Evolutionary conservation across 371 early-diverging fungal genomes (phyloP).

Genomic region (Mortierella sp.): DNA sequence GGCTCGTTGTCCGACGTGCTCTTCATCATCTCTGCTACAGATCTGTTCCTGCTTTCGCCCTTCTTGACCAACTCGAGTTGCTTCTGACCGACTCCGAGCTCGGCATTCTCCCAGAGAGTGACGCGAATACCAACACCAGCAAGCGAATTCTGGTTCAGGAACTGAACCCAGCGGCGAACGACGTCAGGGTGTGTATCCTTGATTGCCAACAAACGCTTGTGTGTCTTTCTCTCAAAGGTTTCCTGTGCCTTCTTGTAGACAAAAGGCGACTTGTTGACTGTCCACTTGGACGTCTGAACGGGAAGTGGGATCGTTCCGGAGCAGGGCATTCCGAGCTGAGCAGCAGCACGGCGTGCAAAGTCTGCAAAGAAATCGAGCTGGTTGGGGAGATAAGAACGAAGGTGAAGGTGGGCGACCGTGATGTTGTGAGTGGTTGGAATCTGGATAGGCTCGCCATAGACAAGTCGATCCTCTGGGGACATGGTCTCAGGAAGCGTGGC

Average conservation of each 20-base stretch:
- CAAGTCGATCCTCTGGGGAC: constrained; percentile 47
- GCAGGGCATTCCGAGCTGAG: constrained; percentile 80
- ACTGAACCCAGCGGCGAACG: constrained; percentile 80
- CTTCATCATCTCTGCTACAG: constrained; percentile 32
- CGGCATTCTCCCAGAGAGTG: constrained; percentile 75
- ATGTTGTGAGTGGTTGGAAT: constrained; percentile 70
- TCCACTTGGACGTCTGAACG: constrained; percentile 87
- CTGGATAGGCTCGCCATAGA: constrained; percentile 55
- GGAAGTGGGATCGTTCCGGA: constrained; percentile 80
- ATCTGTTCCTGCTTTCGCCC: constrained; percentile 51
- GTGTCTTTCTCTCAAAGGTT: constrained; percentile 93
- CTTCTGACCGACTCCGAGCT: constrained; percentile 54
- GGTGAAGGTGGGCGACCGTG: constrained; percentile 78
- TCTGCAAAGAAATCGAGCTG: constrained; percentile 89
- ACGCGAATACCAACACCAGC: constrained; percentile 83
- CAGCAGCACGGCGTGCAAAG: constrained; percentile 87
- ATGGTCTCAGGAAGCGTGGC: constrained; percentile 31
- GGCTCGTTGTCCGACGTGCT: constrained; percentile 19
- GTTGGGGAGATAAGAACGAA: constrained; percentile 79
- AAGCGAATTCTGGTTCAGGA: constrained; percentile 78
- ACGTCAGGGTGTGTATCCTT: constrained; percentile 84
- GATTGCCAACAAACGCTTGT: constrained; percentile 85
- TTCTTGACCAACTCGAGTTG: constrained; percentile 35
- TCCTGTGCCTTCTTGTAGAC: constrained; percentile 97
- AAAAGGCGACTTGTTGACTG: constrained; percentile 93